Evolutionary conservation across 257 asterid genomes (phyloP).

Genomic region (Verbena officinalis): DNA sequence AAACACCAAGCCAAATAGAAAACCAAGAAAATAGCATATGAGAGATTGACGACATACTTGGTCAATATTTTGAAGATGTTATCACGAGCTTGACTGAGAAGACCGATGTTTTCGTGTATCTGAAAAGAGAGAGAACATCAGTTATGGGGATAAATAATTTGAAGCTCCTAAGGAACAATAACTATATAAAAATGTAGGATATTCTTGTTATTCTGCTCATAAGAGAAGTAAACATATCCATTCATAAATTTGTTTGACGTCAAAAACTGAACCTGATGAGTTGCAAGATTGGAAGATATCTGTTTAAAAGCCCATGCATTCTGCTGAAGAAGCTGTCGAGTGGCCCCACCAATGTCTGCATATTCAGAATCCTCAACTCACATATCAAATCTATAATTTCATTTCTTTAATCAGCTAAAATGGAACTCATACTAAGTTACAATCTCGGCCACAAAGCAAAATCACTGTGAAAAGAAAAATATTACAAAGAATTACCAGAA

Average conservation of each 20-base stretch:
- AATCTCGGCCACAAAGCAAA: neutral
- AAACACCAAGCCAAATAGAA: neutral
- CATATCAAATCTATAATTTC: conserved; percentile 9
- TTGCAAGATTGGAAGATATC: conserved; percentile 66
- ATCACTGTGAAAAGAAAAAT: neutral
- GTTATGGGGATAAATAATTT: neutral
- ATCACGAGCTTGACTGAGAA: conserved; percentile 74
- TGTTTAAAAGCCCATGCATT: conserved; percentile 70
- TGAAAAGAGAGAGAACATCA: conserved; percentile 39
- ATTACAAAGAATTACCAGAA: neutral
- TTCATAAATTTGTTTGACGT: no score
- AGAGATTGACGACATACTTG: conserved; percentile 50
- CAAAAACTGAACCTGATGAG: conserved; percentile 53
- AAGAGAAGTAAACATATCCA: no score
- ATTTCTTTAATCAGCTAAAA: neutral
- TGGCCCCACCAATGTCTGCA: conserved; percentile 50
- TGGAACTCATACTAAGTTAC: neutral
- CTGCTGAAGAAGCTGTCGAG: conserved; percentile 70
- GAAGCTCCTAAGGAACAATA: neutral
- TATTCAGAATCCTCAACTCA: neutral
- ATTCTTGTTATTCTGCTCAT: no score
- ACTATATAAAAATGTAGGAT: no score
- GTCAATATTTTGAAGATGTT: conserved; percentile 63
- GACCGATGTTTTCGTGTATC: conserved; percentile 72
- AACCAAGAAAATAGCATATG: neutral